Conservation (phyloP, 805 yeast genomes). For the Saturnispora ahearnii region DNA sequence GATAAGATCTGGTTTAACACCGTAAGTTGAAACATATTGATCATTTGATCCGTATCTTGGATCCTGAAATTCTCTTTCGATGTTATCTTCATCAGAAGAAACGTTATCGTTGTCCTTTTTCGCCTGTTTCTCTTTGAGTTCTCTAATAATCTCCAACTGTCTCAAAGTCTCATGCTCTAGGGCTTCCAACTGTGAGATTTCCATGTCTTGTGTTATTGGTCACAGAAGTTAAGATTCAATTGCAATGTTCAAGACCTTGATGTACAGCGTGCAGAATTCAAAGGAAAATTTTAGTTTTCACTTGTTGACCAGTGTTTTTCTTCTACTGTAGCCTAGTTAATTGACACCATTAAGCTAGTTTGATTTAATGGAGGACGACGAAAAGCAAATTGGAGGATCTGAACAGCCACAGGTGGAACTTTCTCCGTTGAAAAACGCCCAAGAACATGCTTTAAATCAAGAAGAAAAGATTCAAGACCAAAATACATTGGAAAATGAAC, state of each 20-base stretch:
- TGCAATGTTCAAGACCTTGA: too few species aligned
- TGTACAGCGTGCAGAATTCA: neutral
- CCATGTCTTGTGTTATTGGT: neutral
- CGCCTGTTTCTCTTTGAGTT: conserved; percentile 15
- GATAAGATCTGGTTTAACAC: neutral
- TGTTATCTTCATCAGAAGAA: conserved; percentile 21
- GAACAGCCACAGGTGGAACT: neutral
- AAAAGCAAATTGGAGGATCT: neutral
- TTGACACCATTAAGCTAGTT: neutral
- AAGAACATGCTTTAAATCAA: neutral
- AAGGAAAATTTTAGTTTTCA: neutral
- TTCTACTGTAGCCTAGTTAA: neutral
- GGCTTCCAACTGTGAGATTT: conserved; percentile 15
- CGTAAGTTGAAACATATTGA: neutral
- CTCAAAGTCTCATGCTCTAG: conserved; percentile 19
- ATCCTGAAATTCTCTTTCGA: conserved; percentile 15
- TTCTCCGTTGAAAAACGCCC: neutral
- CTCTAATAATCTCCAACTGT: conserved; percentile 17
- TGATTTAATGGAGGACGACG: neutral
- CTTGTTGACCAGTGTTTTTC: neutral
- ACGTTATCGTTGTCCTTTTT: conserved; percentile 14
- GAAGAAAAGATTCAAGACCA: neutral
- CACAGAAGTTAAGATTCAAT: too few species aligned
- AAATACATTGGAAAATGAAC: too few species aligned
- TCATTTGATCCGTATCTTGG: conserved; percentile 12